Evolutionary conservation across 1,139 yeast species (phyloP).

Genomic region (Taiozyma sp.): DNA sequence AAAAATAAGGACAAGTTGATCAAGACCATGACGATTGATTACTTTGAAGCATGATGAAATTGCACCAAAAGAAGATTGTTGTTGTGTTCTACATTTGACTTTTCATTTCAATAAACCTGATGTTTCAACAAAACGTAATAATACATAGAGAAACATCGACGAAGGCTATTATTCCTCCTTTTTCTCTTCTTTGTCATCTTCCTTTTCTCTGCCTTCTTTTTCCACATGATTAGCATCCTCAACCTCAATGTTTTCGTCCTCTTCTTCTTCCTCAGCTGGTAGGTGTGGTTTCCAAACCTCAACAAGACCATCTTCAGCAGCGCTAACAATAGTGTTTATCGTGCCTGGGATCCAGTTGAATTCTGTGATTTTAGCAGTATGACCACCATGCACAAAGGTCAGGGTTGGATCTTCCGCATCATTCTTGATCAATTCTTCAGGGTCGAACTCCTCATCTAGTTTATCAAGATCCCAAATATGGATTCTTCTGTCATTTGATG

Average conservation of each 20-base stretch:
- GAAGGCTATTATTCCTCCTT: neutral
- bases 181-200: constrained; percentile 16
- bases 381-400: constrained; percentile 75
- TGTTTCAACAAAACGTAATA: neutral
- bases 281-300: constrained; percentile 73
- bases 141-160: neutral
- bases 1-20: constrained; percentile 29
- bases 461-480: constrained; percentile 56
- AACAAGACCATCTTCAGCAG: constrained; percentile 73
- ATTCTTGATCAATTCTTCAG: constrained; percentile 37
- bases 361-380: constrained; percentile 69
- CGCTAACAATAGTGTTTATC: constrained; percentile 70
- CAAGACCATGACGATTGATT: constrained; percentile 34
- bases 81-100: neutral
- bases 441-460: constrained; percentile 34
- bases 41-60: constrained; percentile 25
- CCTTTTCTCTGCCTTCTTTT: constrained; percentile 32
- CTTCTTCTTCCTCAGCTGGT: constrained; percentile 39
- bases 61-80: neutral
- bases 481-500: constrained; percentile 63
- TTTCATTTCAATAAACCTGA: neutral
- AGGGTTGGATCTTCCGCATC: constrained; percentile 57
- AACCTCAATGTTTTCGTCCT: constrained; percentile 32
- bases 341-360: constrained; percentile 71
- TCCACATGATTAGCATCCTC: constrained; percentile 14